A percentile compares a stretch with the other conserved stretches of the same genome.
Conservation (phyloP, 108 stramenopile genomes). For the Pseudonitzschia pungens region DNA sequence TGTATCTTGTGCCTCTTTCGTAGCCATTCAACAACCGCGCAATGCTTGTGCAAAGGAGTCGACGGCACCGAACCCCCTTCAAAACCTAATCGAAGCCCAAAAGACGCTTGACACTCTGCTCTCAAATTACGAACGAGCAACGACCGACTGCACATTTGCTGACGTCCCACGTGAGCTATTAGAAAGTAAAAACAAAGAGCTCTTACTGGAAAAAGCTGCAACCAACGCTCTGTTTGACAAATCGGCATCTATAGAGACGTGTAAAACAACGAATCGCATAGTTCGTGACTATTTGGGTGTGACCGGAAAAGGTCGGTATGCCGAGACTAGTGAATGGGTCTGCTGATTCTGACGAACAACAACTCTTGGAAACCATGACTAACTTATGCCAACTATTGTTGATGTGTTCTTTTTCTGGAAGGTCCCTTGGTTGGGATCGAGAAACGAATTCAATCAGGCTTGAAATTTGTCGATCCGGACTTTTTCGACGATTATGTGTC, state of each 20-base stretch:
- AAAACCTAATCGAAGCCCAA: constrained; percentile 22
- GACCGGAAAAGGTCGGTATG: constrained; percentile 56
- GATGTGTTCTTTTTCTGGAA: not conserved
- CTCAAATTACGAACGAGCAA: constrained; percentile 48
- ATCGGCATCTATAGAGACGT: constrained; percentile 59
- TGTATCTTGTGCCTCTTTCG: not conserved
- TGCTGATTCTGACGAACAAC: not conserved
- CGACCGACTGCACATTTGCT: constrained; percentile 76
- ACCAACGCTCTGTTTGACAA: constrained; percentile 83
- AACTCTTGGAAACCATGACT: not conserved
- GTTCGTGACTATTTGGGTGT: constrained; percentile 74
- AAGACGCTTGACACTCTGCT: constrained; percentile 25
- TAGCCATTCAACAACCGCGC: not conserved
- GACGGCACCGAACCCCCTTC: constrained; percentile 6
- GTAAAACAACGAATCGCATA: constrained; percentile 64
- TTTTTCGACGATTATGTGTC: constrained; percentile 57
- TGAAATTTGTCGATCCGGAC: constrained; percentile 53
- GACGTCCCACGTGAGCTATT: constrained; percentile 81
- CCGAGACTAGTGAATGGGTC: not conserved
- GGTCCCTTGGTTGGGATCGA: constrained; percentile 72
- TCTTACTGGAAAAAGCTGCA: constrained; percentile 70
- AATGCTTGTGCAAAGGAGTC: not conserved
- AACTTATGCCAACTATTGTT: not conserved
- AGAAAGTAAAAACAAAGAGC: constrained; percentile 78
- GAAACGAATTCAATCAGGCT: constrained; percentile 51